These are phyloP conservation scores for Microcyclospora tardicrescens DNA, from an alignment of 2,329 filamentous ascomycete species.

Conservation along the genomic window DNA sequence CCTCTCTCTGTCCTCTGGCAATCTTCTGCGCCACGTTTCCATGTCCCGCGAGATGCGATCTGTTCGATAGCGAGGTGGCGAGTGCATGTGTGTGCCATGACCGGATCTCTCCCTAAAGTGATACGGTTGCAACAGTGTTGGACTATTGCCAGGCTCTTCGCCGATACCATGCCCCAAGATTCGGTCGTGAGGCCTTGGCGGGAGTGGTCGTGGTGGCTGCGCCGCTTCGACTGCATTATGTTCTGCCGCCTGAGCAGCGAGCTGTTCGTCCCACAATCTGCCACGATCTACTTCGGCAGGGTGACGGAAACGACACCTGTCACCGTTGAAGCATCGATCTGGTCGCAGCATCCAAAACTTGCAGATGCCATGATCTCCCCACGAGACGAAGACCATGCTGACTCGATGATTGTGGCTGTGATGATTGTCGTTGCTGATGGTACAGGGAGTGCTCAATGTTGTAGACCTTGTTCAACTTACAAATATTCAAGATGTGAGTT, in stretches of 20 bases:
- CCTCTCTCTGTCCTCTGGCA: no score
- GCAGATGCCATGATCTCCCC: constrained; percentile 15
- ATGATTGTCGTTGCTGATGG: no score
- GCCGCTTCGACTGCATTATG: constrained; percentile 1
- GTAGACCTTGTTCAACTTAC: no score
- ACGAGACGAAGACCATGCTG: constrained; percentile 12
- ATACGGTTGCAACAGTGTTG: no score
- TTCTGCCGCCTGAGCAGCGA: not conserved
- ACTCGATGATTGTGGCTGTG: no score
- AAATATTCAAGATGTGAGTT: no score
- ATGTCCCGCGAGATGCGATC: no score
- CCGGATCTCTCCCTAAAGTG: no score
- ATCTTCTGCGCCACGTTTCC: no score
- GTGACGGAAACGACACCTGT: constrained; percentile 9
- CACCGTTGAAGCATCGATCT: constrained; percentile 4
- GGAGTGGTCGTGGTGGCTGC: not conserved
- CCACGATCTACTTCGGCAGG: constrained; percentile 7
- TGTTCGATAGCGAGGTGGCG: no score
- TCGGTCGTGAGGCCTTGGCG: not conserved
- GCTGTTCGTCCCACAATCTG: constrained; percentile 7
- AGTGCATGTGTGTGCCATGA: no score
- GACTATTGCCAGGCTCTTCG: not conserved
- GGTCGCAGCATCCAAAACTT: constrained; percentile 9
- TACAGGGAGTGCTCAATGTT: no score
- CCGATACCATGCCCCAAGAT: not conserved